These are phyloP conservation scores for Hypoxylon sp. DNA, from an alignment of 2,329 filamentous ascomycete species.

Conservation along the genomic window DNA sequence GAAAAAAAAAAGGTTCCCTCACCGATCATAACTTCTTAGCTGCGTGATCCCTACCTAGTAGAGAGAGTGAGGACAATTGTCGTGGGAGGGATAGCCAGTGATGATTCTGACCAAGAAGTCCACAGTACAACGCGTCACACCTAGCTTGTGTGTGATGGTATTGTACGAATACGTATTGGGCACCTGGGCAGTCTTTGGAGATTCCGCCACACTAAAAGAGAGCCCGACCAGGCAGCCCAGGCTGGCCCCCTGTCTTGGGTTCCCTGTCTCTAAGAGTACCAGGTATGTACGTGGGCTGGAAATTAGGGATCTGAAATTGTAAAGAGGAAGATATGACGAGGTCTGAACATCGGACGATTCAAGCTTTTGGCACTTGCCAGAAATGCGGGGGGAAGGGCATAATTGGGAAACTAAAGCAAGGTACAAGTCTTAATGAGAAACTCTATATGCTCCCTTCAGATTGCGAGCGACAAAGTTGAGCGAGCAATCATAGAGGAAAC, in stretches of 20 bases:
- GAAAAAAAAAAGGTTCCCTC: conserved; percentile 36
- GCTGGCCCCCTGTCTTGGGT: conserved; percentile 36
- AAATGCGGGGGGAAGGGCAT: conserved; percentile 29
- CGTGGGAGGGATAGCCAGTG: conserved; percentile 30
- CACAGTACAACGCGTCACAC: conserved; percentile 35
- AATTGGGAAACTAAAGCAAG: conserved; percentile 33
- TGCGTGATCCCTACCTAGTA: conserved; percentile 46
- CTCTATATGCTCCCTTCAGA: conserved; percentile 32
- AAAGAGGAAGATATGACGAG: conserved; percentile 19
- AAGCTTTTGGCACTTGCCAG: conserved; percentile 28
- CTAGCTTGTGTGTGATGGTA: conserved; percentile 15
- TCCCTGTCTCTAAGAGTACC: conserved; percentile 33
- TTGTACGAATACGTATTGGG: conserved; percentile 32
- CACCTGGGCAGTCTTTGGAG: conserved; percentile 33
- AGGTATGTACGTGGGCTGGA: conserved; percentile 21
- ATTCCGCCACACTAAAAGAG: conserved; percentile 39
- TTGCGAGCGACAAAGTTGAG: conserved; percentile 32
- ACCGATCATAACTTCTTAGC: conserved; percentile 43
- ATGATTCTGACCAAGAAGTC: conserved; percentile 28
- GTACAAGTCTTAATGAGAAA: conserved; percentile 38
- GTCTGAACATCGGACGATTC: conserved; percentile 24
- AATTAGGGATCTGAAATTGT: conserved; percentile 32
- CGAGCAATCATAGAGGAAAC: conserved; percentile 17
- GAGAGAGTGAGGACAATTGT: conserved; percentile 13
- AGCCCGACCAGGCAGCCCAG: conserved; percentile 34